phyloP scores from a whole-genome alignment of 331 rosid species.

The Rosa hybrid region DNA sequence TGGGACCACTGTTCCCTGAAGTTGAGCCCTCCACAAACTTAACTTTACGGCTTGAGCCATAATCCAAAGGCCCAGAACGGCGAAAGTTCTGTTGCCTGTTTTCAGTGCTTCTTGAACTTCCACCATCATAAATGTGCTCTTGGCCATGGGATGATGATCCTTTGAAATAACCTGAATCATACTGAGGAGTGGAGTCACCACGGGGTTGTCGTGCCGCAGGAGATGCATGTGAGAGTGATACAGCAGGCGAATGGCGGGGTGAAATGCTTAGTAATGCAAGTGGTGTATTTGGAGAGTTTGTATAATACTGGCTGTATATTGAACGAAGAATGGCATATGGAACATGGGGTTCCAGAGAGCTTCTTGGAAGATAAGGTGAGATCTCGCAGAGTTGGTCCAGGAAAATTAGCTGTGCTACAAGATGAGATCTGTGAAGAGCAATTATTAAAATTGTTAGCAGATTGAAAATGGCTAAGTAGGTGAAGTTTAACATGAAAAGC shows the following conservation, averaged over 20 bases:
- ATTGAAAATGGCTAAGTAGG: neutral
- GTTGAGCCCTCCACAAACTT: conserved; percentile 73
- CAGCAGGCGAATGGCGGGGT: conserved; percentile 87
- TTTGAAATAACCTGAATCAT: conserved; percentile 66
- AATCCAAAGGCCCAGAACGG: conserved; percentile 91
- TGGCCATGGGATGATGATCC: conserved; percentile 73
- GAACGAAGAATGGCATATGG: conserved; percentile 94
- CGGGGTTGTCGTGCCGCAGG: conserved; percentile 65
- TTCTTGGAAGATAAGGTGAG: conserved; percentile 93
- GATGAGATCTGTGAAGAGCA: conserved; percentile 72
- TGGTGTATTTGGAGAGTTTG: conserved; percentile 64
- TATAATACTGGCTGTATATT: conserved; percentile 85
- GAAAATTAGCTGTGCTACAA: conserved; percentile 84
- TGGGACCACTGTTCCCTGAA: conserved; percentile 87
- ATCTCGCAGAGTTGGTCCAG: conserved; percentile 94
- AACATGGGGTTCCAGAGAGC: conserved; percentile 71
- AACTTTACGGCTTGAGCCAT: conserved; percentile 65
- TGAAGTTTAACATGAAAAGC: neutral
- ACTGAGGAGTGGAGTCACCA: conserved; percentile 73
- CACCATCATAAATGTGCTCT: conserved; percentile 52
- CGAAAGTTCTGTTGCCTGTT: conserved; percentile 56
- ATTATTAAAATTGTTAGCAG: conserved; percentile 16
- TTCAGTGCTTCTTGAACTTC: conserved; percentile 53
- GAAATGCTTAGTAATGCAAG: conserved; percentile 68
- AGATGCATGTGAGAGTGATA: conserved; percentile 71